These are phyloP conservation scores for Talaromyces piceae DNA, from an alignment of 2,329 filamentous ascomycete genomes.

Conservation along the genomic window DNA sequence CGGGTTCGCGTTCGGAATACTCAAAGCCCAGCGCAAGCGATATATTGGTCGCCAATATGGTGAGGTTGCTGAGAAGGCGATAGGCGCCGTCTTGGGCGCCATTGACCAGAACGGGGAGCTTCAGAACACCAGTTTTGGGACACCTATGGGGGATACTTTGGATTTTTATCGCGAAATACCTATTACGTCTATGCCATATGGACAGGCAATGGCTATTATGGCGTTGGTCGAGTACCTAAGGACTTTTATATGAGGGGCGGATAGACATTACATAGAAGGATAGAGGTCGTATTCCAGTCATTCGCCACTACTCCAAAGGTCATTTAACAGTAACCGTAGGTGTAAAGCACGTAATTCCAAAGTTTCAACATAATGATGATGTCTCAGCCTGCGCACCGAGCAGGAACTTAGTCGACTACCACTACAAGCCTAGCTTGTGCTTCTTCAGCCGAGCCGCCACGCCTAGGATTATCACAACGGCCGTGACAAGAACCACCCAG, in stretches of 20 bases:
- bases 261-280: background rate
- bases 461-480: conserved; percentile 61
- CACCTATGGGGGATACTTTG: conserved; percentile 64
- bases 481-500: conserved; percentile 65
- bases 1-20: conserved; percentile 71
- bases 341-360: background rate
- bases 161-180: conserved; percentile 73
- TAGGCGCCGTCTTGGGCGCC: conserved; percentile 59
- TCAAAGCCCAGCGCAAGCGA: conserved; percentile 63
- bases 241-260: conserved; percentile 43
- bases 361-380: background rate
- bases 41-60: conserved; percentile 60
- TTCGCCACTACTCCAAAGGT: no score
- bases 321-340: background rate
- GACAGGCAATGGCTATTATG: conserved; percentile 80
- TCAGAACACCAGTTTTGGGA: conserved; percentile 68
- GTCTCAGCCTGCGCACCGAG: background rate
- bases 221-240: conserved; percentile 66
- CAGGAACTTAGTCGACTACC: background rate
- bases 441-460: conserved; percentile 72
- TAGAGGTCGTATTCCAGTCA: no score
- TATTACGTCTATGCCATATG: conserved; percentile 74
- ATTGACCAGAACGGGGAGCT: conserved; percentile 63
- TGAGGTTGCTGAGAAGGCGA: conserved; percentile 55
- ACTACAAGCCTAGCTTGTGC: conserved; percentile 60